phyloP scores from a whole-genome alignment of 2,329 filamentous ascomycete species.

The Fusarium hostae region DNA sequence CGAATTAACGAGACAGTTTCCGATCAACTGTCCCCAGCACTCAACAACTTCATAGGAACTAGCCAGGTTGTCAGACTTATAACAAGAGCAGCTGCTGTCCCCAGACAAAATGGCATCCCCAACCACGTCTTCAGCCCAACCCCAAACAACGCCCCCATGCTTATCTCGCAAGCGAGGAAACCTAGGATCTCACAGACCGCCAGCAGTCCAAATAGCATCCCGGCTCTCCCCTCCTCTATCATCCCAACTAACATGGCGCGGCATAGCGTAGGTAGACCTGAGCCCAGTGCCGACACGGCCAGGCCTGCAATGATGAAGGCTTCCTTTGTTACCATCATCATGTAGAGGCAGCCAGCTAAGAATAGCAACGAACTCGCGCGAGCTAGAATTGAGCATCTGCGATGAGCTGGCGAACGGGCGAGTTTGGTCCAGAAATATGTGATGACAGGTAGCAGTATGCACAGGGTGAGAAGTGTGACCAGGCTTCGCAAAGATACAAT shows the following conservation, averaged over 20 bases:
- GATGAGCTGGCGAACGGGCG: background rate
- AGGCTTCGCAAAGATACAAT: constrained; percentile 40
- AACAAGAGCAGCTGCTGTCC: constrained; percentile 14
- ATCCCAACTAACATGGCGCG: constrained; percentile 40
- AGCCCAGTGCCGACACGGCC: constrained; percentile 37
- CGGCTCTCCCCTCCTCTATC: constrained; percentile 25
- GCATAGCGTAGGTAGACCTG: constrained; percentile 42
- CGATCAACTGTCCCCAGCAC: background rate
- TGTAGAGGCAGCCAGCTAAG: constrained; percentile 39
- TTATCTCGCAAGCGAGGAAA: constrained; percentile 34
- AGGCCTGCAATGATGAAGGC: constrained; percentile 38
- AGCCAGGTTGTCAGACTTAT: constrained; percentile 33
- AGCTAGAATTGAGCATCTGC: constrained; percentile 31
- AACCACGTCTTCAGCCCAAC: constrained; percentile 41
- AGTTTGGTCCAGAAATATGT: constrained; percentile 22
- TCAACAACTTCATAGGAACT: constrained; percentile 1
- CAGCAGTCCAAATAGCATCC: constrained; percentile 41
- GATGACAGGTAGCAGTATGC: constrained; percentile 36
- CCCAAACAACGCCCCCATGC: constrained; percentile 41
- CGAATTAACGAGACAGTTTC: background rate
- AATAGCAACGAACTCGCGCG: constrained; percentile 36
- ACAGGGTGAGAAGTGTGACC: constrained; percentile 37
- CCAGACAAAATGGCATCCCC: constrained; percentile 41
- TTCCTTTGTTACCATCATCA: constrained; percentile 36
- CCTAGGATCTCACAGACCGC: constrained; percentile 42